phyloP scores from a whole-genome alignment of 495 filamentous ascomycete genomes.

The Neurospora intermedia region DNA sequence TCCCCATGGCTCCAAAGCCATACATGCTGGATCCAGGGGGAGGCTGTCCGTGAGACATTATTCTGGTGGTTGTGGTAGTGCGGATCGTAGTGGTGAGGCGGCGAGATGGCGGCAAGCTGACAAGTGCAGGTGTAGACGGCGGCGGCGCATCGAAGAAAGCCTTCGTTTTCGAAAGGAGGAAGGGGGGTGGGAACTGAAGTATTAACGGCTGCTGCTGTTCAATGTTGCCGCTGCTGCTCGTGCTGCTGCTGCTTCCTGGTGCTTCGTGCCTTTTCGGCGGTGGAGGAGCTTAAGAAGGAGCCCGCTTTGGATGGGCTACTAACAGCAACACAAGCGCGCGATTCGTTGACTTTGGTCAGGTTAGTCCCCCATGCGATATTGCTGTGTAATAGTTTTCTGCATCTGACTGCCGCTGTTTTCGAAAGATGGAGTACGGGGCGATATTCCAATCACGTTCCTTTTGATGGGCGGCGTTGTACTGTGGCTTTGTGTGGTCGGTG shows the following conservation, averaged over 20 bases:
- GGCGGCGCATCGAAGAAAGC: not conserved
- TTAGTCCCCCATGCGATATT: not conserved
- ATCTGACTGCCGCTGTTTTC: not conserved
- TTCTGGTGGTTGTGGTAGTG: not conserved
- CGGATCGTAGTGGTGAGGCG: not conserved
- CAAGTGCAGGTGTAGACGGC: not conserved
- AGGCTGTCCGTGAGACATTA: constrained; percentile 30
- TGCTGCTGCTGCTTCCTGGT: not conserved
- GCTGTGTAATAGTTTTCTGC: not conserved
- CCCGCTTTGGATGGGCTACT: not conserved
- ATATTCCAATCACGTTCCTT: not conserved
- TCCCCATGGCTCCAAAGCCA: constrained; percentile 16
- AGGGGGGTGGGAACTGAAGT: not conserved
- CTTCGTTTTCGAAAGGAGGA: not conserved
- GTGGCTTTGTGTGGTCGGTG: not conserved
- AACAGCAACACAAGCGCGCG: not conserved
- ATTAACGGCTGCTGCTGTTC: not conserved
- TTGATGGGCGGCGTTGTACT: not conserved
- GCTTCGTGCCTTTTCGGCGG: not conserved
- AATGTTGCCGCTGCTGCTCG: not conserved
- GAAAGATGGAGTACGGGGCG: not conserved
- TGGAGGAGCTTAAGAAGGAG: not conserved
- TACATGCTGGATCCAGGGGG: constrained; percentile 22
- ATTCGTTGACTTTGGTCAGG: not conserved
- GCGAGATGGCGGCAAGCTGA: constrained; percentile 2